These are phyloP conservation scores for Gentiana macrophylla DNA, from an alignment of 257 asterid genomes.

Conservation along the genomic window DNA sequence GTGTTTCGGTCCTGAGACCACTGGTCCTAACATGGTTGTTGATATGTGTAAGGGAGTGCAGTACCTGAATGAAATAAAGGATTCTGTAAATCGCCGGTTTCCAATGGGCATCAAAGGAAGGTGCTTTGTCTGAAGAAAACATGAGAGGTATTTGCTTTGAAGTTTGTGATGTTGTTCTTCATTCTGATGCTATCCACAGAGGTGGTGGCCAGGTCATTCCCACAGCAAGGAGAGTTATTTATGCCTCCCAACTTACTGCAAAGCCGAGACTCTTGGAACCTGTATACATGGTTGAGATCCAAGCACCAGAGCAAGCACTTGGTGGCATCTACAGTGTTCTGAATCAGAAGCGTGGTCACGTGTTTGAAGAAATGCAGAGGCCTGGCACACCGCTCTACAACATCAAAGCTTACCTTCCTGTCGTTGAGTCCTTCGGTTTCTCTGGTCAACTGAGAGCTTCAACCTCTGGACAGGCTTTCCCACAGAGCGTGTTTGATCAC, in stretches of 20 bases:
- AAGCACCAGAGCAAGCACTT: slow-evolving; percentile 34
- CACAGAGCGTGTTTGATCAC: slow-evolving; percentile 35
- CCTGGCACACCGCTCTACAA: slow-evolving; percentile 35
- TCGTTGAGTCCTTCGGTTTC: slow-evolving; percentile 30
- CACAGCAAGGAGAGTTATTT: slow-evolving; percentile 37
- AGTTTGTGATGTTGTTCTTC: slow-evolving; percentile 39
- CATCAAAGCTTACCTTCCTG: slow-evolving; percentile 42
- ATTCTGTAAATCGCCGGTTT: slow-evolving; percentile 42
- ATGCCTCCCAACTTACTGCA: slow-evolving; percentile 38
- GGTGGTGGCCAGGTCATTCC: slow-evolving; percentile 44
- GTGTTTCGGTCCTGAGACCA: slow-evolving; percentile 43
- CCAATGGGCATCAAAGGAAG: slow-evolving; percentile 45
- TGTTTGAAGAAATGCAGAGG: slow-evolving; percentile 41
- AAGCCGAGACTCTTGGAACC: slow-evolving; percentile 38
- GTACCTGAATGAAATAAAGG: slow-evolving; percentile 40
- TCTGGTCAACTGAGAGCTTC: slow-evolving; percentile 33
- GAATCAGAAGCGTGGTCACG: slow-evolving; percentile 42
- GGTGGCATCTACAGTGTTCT: slow-evolving; percentile 37
- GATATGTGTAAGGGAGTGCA: slow-evolving; percentile 45
- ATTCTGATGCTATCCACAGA: slow-evolving; percentile 38
- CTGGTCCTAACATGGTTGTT: slow-evolving; percentile 41
- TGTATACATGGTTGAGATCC: slow-evolving; percentile 33
- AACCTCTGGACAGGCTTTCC: slow-evolving; percentile 37
- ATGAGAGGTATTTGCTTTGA: slow-evolving; percentile 43
- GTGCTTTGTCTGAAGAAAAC: slow-evolving; percentile 34